Conservation (phyloP, 495 filamentous ascomycete genomes). For the Lasiosphaeriaceae sp. region DNA sequence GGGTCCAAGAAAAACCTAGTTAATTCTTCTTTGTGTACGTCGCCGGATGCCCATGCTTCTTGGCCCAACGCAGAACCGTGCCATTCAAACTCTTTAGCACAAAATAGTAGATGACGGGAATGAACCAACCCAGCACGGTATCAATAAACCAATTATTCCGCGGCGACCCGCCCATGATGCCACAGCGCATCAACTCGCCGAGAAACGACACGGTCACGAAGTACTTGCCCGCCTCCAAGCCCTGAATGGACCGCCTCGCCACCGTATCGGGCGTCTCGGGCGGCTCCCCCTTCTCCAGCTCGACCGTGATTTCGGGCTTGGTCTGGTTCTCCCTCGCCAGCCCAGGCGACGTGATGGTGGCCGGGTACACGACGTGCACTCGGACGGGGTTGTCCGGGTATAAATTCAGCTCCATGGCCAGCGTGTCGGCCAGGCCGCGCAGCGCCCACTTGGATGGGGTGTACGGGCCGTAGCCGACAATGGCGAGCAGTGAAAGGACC, state of each 20-base stretch:
- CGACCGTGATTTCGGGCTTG: constrained; percentile 78
- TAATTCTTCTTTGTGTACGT: constrained; percentile 28
- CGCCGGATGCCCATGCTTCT: constrained; percentile 53
- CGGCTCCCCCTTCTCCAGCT: constrained; percentile 78
- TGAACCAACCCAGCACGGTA: constrained; percentile 54
- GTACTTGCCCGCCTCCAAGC: constrained; percentile 76
- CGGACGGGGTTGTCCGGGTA: constrained; percentile 68
- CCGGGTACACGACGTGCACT: constrained; percentile 82
- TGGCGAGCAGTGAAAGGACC: constrained; percentile 65
- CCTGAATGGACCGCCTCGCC: constrained; percentile 62
- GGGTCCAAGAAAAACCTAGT: no score
- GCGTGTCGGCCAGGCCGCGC: constrained; percentile 73
- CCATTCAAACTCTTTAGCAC: constrained; percentile 54
- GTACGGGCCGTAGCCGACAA: constrained; percentile 85
- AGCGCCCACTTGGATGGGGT: constrained; percentile 82
- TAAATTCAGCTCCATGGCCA: constrained; percentile 78
- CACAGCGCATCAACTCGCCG: constrained; percentile 64
- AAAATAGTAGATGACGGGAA: constrained; percentile 58
- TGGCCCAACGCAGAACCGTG: constrained; percentile 56
- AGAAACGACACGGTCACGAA: constrained; percentile 68
- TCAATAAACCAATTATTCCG: constrained; percentile 60
- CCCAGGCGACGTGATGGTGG: constrained; percentile 72
- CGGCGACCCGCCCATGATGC: constrained; percentile 51
- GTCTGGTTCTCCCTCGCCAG: constrained; percentile 71
- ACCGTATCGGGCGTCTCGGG: constrained; percentile 74